These are phyloP conservation scores for Solanum ahanhuiri DNA, from an alignment of 257 asterid species.

Conservation along the genomic window DNA sequence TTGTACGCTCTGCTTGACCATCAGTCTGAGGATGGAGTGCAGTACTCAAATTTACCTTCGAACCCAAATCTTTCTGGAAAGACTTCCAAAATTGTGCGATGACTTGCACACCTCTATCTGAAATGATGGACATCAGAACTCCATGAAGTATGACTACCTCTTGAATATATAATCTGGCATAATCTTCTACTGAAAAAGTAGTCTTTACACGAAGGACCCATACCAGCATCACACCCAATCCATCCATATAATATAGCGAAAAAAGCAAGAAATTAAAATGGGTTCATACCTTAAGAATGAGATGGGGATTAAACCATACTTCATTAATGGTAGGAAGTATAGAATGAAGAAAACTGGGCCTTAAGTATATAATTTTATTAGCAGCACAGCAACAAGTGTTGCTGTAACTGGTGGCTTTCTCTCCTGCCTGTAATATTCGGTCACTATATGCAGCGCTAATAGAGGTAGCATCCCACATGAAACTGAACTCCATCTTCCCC, in stretches of 20 bases:
- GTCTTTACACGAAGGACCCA: background rate
- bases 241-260: background rate
- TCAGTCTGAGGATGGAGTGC: no score
- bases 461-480: conserved; percentile 55
- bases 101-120: no score
- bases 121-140: no score
- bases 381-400: conserved; percentile 43
- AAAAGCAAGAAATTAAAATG: background rate
- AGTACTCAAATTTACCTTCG: no score
- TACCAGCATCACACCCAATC: background rate
- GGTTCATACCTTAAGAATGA: conserved; percentile 59
- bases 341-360: conserved; percentile 40
- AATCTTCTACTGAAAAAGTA: no score
- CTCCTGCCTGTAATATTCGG: conserved; percentile 51
- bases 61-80: no score
- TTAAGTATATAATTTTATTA: conserved; percentile 58
- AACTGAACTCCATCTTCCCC: conserved; percentile 24
- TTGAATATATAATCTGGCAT: no score
- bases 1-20: no score
- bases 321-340: conserved; percentile 54
- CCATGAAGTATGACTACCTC: no score
- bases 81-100: no score
- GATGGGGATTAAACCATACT: conserved; percentile 84
- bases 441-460: conserved; percentile 52
- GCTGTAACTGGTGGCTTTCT: conserved; percentile 87